A percentile compares a stretch with the other conserved stretches of the same genome.
Evolutionary conservation across 257 asterid species (phyloP).

Genomic region (Nicotiana benthamiana): DNA sequence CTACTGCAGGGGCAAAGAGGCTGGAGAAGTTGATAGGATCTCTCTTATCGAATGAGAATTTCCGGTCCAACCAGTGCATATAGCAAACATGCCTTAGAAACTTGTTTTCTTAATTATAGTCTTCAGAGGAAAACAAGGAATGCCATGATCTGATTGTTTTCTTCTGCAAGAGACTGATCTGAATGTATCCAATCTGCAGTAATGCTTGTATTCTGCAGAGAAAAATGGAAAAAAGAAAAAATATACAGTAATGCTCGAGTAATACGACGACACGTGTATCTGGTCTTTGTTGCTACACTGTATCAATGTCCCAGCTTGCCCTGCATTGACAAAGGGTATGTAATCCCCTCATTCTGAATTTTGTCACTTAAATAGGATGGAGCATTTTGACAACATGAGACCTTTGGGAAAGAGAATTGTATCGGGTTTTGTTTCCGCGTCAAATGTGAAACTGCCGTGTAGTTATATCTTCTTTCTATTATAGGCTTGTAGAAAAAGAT

Average conservation of each 20-base stretch:
- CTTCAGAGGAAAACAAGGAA: conserved; percentile 12
- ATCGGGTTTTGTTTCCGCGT: background rate
- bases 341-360: background rate
- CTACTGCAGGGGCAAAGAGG: conserved; percentile 74
- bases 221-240: background rate
- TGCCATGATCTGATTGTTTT: background rate
- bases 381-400: background rate
- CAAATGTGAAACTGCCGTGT: background rate
- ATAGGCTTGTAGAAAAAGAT: background rate
- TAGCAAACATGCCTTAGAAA: conserved; percentile 20
- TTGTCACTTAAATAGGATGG: background rate
- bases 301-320: background rate
- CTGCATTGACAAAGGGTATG: background rate
- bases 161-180: background rate
- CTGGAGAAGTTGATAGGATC: conserved; percentile 49
- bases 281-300: background rate
- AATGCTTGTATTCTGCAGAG: background rate
- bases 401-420: background rate
- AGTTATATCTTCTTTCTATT: background rate
- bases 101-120: background rate
- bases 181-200: background rate
- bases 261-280: background rate
- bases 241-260: background rate
- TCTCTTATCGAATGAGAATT: conserved; percentile 54
- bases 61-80: conserved; percentile 75